Conservation (phyloP, 176 grass and related monocot species). For the Eragrostis nindensis region DNA sequence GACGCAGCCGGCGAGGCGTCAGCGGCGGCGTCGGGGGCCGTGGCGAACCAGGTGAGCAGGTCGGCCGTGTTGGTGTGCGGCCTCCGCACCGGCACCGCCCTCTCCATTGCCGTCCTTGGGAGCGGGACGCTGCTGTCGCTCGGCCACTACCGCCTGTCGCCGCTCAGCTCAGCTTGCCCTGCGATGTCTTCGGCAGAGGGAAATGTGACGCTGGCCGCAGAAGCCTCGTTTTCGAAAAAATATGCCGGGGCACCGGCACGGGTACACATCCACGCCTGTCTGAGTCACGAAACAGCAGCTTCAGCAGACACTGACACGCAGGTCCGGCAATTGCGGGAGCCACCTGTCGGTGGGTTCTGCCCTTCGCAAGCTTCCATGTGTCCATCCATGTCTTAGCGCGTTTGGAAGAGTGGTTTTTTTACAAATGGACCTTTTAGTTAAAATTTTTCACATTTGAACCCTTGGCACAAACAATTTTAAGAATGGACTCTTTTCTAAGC, state of each 20-base stretch:
- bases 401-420: too few relatives aligned
- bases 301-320: fast-evolving
- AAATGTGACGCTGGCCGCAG: neutral
- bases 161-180: neutral
- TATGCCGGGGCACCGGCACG: conserved; percentile 3
- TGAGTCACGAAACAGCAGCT: neutral
- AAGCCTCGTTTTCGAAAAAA: conserved; percentile 16
- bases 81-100: conserved; percentile 69
- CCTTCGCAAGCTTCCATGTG: too few relatives aligned
- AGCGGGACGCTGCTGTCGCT: conserved; percentile 5
- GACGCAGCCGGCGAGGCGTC: conserved; percentile 41
- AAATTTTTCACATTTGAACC: too few relatives aligned
- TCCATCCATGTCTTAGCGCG: too few relatives aligned
- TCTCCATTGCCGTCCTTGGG: conserved; percentile 41
- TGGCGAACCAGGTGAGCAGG: conserved; percentile 79
- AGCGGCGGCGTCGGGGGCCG: conserved; percentile 22
- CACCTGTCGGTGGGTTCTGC: conserved; percentile 42
- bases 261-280: neutral
- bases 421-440: too few relatives aligned
- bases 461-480: too few relatives aligned
- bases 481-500: too few relatives aligned
- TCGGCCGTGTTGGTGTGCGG: conserved; percentile 73
- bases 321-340: neutral
- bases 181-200: conserved; percentile 3
- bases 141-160: neutral